Evolutionary conservation across 148 eudicot genomes (phyloP).

Genomic region (Dysphania ambrosioides): DNA sequence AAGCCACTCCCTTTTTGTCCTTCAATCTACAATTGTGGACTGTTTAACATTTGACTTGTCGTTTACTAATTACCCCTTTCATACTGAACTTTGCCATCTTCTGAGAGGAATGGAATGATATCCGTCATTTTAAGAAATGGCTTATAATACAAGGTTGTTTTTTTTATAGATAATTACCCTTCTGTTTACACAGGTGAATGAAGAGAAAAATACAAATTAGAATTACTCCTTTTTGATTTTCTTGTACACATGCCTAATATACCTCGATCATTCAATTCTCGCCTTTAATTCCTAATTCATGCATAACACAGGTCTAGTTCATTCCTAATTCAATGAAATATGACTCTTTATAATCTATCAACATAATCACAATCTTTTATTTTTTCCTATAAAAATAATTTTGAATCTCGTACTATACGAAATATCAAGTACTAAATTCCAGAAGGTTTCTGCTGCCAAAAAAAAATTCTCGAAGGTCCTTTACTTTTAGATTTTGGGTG

Average conservation of each 20-base stretch:
- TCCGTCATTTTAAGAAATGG: too few relatives aligned
- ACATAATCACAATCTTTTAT: neutral
- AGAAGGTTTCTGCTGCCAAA: neutral
- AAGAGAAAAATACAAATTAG: neutral
- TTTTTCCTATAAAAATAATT: neutral
- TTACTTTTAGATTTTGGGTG: neutral
- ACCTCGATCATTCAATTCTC: neutral
- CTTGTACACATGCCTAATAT: neutral
- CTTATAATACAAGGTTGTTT: too few relatives aligned
- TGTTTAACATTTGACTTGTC: constrained; percentile 27
- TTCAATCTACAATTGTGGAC: constrained; percentile 22
- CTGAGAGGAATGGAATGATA: neutral
- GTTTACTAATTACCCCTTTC: constrained; percentile 11
- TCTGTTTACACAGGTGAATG: neutral
- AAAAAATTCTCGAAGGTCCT: too few relatives aligned
- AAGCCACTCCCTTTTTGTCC: constrained; percentile 24
- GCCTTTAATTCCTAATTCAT: constrained; percentile 3
- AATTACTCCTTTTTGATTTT: neutral
- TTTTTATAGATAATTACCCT: neutral
- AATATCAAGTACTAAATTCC: neutral
- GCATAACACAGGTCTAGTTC: too few relatives aligned
- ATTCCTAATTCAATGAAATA: neutral
- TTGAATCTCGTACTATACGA: neutral
- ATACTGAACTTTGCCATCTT: neutral
- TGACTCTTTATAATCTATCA: neutral